Conservation (phyloP, 176 grass and related monocot genomes). For the Tillandsia fasciculata region DNA sequence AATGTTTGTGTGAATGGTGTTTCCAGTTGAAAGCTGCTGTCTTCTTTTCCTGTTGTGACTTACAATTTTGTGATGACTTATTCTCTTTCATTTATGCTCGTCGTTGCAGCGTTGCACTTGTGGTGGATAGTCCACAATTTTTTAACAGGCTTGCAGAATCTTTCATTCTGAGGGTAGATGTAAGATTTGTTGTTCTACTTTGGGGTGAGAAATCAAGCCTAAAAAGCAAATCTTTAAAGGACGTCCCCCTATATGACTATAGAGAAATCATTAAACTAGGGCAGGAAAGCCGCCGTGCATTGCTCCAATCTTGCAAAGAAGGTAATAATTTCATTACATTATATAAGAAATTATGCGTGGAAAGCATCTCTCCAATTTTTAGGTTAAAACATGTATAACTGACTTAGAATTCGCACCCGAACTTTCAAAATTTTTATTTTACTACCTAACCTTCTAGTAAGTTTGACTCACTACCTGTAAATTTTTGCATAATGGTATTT, state of each 20-base stretch:
- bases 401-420: too few relatives aligned
- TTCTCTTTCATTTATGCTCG: conserved; percentile 17
- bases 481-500: too few relatives aligned
- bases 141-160: conserved; percentile 83
- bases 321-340: conserved; percentile 41
- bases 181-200: conserved; percentile 86
- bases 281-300: conserved; percentile 32
- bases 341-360: background rate
- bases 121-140: conserved; percentile 86
- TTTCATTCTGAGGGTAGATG: conserved; percentile 50
- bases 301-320: conserved; percentile 32
- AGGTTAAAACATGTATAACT: too few relatives aligned
- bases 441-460: too few relatives aligned
- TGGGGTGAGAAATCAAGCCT: conserved; percentile 71
- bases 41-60: conserved; percentile 6
- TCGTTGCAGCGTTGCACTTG: conserved; percentile 67
- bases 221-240: conserved; percentile 38
- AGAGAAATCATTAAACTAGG: conserved; percentile 64
- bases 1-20: background rate
- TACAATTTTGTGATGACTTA: conserved; percentile 29
- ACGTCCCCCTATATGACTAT: conserved; percentile 73
- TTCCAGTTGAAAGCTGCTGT: background rate
- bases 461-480: too few relatives aligned
- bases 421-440: too few relatives aligned
- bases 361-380: too few relatives aligned